Conservation (phyloP, 2,329 filamentous ascomycete species). For the Cytospora leucostoma region DNA sequence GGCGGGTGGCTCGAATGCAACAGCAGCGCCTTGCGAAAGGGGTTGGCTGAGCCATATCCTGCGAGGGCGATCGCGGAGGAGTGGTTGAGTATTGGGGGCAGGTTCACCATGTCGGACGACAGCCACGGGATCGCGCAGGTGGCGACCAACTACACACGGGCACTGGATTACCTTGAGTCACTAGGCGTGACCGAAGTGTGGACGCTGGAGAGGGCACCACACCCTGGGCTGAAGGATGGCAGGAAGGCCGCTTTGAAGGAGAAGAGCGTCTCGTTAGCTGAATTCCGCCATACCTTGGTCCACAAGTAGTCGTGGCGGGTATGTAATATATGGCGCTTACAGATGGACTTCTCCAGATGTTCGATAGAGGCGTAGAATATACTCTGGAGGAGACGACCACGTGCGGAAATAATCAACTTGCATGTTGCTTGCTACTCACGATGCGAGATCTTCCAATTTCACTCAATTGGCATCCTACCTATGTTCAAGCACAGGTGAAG, state of each 20-base stretch:
- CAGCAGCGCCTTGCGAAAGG: constrained; percentile 83
- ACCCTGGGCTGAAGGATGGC: constrained; percentile 35
- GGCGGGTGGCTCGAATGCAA: constrained; percentile 89
- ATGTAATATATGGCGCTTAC: not conserved
- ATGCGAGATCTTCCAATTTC: too few relatives aligned
- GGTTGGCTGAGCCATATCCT: constrained; percentile 88
- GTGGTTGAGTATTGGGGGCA: constrained; percentile 72
- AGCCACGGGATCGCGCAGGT: constrained; percentile 88
- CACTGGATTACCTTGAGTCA: constrained; percentile 68
- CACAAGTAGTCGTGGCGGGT: not conserved
- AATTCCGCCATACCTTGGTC: constrained; percentile 40
- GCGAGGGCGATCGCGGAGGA: constrained; percentile 75
- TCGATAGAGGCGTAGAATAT: not conserved
- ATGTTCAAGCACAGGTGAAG: too few relatives aligned
- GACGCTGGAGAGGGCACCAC: constrained; percentile 48
- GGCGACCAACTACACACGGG: constrained; percentile 76
- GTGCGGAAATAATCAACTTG: not conserved
- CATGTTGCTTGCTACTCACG: too few relatives aligned
- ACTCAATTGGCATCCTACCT: too few relatives aligned
- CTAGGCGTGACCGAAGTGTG: constrained; percentile 66
- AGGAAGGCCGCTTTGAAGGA: constrained; percentile 44
- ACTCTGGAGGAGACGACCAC: not conserved
- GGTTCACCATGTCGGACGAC: constrained; percentile 91
- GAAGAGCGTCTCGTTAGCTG: constrained; percentile 44
- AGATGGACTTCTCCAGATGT: not conserved